Base-by-base conservation (phyloP, 495 filamentous ascomycete species). In the Talaromyces liani region DNA sequence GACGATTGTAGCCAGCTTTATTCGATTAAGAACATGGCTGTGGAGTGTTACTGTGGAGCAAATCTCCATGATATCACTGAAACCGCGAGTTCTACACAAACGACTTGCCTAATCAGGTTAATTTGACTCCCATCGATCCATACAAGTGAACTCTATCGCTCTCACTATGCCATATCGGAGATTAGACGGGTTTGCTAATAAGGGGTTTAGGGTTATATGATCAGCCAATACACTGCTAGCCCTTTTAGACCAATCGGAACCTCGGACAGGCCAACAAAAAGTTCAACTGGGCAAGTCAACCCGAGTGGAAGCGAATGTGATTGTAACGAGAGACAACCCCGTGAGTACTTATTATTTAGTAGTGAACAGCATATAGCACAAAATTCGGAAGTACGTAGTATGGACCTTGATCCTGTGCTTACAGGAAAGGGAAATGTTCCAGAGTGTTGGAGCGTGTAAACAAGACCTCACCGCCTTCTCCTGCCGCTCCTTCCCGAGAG, bases 51-150 rank as follows among this genome's bases (percentile, higher is more conserved):
- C 24, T 27, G 53, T 56, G 53, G 53, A 56, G 53, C 53, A 12
- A 56, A 29, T 20, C 53, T 29, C 12, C 24, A 56, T 56, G 53
- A 56, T 56, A 56, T 56, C 53, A 56, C 53, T 20, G n/a, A 49
- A 56, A 56, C 10, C 3, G 27, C 53, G n/a, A n/a, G 24, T 6
- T 54, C 29, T 29, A 27, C 16, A 16, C 22, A 27, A 56, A 25
- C 16, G 53, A 29, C 53, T 56, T 27, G 22, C 53, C 53, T 56
- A 54, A 20, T 27, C 22, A 25, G 36, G 22, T n/a, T 27, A 56
- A 56, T n/a, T 7, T 20, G 45, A 49, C 6, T 18, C 45, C n/a
- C 45, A 22, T 49, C 45, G 45, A 49, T 49, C 45, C 45, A 49
- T 22, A 8, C 18, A 7, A 49, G 18, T 20, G 45, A 20, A 49